A percentile compares a stretch with the other conserved stretches of the same genome.
Evolutionary conservation across 306 rosid genomes (phyloP).

Genomic region (Astragalus glycyphyllos): DNA sequence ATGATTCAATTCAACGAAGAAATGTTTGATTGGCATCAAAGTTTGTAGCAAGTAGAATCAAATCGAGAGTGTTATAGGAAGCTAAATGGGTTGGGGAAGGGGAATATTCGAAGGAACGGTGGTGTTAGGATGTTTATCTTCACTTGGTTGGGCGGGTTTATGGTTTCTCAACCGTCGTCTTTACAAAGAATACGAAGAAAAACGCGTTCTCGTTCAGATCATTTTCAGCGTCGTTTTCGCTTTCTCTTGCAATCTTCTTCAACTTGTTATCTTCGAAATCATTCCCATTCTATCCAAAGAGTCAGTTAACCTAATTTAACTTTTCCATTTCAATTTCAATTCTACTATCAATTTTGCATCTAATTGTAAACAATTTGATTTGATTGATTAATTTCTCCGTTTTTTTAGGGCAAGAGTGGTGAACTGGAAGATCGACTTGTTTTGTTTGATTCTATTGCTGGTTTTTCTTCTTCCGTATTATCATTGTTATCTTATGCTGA

Average conservation of each 20-base stretch:
- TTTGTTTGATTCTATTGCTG: slow-evolving; percentile 78
- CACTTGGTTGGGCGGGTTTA: slow-evolving; percentile 84
- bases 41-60: background rate
- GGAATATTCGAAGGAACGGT: slow-evolving; percentile 70
- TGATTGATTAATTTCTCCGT: background rate
- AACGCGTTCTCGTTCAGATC: slow-evolving; percentile 83
- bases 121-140: slow-evolving; percentile 60
- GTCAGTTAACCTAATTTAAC: slow-evolving; percentile 37
- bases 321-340: background rate
- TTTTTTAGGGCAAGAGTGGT: slow-evolving; percentile 74
- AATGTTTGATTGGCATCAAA: background rate
- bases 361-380: background rate
- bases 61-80: background rate
- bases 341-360: background rate
- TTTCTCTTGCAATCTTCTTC: slow-evolving; percentile 95
- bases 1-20: background rate
- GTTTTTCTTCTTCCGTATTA: slow-evolving; percentile 90
- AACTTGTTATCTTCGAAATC: slow-evolving; percentile 96
- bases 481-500: slow-evolving; percentile 92
- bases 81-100: slow-evolving; percentile 80
- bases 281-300: slow-evolving; percentile 93
- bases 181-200: slow-evolving; percentile 96
- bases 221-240: slow-evolving; percentile 93
- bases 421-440: slow-evolving; percentile 93
- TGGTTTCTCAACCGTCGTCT: slow-evolving; percentile 94